Conservation (phyloP, 352 stramenopile genomes). For the Globisporangium lucens region DNA sequence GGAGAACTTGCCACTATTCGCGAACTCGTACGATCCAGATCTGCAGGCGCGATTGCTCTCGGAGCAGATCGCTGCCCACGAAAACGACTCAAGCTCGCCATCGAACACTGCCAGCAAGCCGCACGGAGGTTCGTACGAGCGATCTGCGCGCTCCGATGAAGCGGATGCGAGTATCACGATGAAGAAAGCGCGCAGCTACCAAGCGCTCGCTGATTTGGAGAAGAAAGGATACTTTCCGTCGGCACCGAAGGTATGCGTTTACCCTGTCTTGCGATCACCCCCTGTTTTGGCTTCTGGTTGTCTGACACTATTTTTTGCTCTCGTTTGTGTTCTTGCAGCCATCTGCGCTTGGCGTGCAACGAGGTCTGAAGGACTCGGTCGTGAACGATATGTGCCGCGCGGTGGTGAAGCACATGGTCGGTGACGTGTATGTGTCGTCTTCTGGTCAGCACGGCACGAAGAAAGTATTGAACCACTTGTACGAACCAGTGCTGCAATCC, state of each 20-base stretch:
- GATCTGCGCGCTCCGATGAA: constrained; percentile 16
- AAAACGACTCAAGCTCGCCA: constrained; percentile 19
- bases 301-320: not conserved
- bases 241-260: constrained; percentile 42
- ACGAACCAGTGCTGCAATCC: constrained; percentile 81
- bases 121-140: constrained; percentile 66
- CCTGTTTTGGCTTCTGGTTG: not conserved
- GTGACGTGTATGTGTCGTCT: constrained; percentile 78
- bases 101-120: constrained; percentile 19
- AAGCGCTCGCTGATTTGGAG: constrained; percentile 77
- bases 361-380: constrained; percentile 81
- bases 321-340: constrained; percentile 23
- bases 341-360: constrained; percentile 75
- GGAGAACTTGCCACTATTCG: constrained; percentile 53
- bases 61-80: constrained; percentile 48
- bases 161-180: constrained; percentile 37
- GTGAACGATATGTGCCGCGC: constrained; percentile 88
- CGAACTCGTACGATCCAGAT: constrained; percentile 57
- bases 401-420: constrained; percentile 88
- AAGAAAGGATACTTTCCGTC: constrained; percentile 83
- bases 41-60: constrained; percentile 53
- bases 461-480: constrained; percentile 84
- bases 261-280: not conserved
- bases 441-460: constrained; percentile 61
- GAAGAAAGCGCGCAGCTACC: constrained; percentile 77